Percentiles rank a stretch among this genome's conserved stretches.
Evolutionary conservation across 2,329 filamentous ascomycete species (phyloP).

Genomic region (Alternaria arbusti): DNA sequence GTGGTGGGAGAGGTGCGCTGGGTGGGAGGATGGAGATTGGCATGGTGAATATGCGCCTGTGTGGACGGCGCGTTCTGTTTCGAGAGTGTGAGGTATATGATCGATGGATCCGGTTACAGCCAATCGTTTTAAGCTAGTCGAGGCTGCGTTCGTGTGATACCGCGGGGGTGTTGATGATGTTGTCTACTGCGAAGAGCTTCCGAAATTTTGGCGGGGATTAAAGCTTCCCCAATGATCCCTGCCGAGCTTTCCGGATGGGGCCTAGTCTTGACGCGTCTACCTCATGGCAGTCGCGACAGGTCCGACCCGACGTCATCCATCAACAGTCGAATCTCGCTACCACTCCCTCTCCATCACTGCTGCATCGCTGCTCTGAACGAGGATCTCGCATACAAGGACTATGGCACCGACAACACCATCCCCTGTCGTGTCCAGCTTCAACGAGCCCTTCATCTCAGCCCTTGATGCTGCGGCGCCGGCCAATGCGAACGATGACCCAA

Average conservation of each 20-base stretch:
- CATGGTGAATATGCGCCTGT: constrained; percentile 51
- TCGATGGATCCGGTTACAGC: not conserved
- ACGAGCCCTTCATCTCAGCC: constrained; percentile 36
- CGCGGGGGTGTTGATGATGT: not conserved
- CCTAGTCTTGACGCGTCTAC: constrained; percentile 17
- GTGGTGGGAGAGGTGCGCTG: constrained; percentile 40
- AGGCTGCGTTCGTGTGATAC: not conserved
- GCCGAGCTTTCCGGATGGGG: constrained; percentile 13
- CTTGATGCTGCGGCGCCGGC: constrained; percentile 29
- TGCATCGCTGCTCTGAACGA: not conserved
- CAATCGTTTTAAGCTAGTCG: not conserved
- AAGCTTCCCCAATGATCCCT: constrained; percentile 17
- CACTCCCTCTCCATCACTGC: not conserved
- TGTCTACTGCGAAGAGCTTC: constrained; percentile 13
- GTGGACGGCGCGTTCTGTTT: not conserved
- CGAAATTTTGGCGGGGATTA: constrained; percentile 42
- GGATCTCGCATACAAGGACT: not conserved
- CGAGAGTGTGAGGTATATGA: not conserved
- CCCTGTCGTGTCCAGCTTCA: constrained; percentile 16
- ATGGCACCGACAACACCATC: constrained; percentile 13
- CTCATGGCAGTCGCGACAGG: constrained; percentile 13
- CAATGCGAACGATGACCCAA: constrained; percentile 44
- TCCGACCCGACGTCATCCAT: constrained; percentile 33
- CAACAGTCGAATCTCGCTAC: constrained; percentile 2
- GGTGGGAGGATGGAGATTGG: constrained; percentile 66